phyloP scores from a whole-genome alignment of 2,329 filamentous ascomycete genomes.

The Daldinia sp. region DNA sequence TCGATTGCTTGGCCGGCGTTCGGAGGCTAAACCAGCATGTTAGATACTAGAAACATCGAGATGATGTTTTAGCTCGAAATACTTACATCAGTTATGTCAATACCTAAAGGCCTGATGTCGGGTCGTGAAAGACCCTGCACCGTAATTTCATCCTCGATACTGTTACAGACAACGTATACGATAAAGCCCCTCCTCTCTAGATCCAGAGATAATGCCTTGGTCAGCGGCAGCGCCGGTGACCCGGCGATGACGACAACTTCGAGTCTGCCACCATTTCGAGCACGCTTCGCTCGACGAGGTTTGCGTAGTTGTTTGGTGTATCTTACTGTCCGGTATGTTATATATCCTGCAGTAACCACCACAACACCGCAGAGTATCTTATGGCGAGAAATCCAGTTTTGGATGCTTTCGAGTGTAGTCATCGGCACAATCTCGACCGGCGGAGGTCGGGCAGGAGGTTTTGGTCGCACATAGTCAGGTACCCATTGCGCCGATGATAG shows the following conservation, averaged over 20 bases:
- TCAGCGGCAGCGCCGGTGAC: conserved; percentile 86
- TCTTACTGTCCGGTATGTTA: conserved; percentile 64
- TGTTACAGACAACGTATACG: conserved; percentile 89
- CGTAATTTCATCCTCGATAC: conserved; percentile 84
- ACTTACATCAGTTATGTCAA: conserved; percentile 85
- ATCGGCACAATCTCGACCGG: conserved; percentile 52
- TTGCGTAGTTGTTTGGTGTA: conserved; percentile 70
- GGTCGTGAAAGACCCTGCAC: conserved; percentile 81
- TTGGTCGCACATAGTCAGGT: conserved; percentile 74
- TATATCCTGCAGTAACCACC: conserved; percentile 77
- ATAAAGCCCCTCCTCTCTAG: conserved; percentile 93
- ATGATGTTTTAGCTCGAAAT: background rate
- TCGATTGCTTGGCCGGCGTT: conserved; percentile 76
- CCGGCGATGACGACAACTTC: conserved; percentile 92
- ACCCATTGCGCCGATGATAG: conserved; percentile 78
- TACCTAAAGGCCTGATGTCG: conserved; percentile 83
- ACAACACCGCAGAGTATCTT: conserved; percentile 79
- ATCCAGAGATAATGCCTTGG: conserved; percentile 84
- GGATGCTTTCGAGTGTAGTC: conserved; percentile 64
- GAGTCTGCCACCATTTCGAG: conserved; percentile 83
- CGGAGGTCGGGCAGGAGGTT: conserved; percentile 62
- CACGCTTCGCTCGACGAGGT: conserved; percentile 79
- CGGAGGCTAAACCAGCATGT: conserved; percentile 66
- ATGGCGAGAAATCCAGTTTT: conserved; percentile 79
- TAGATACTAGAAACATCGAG: conserved; percentile 14